Evolutionary conservation across 2,329 filamentous ascomycete genomes (phyloP).

Genomic region (Atkinsonella hypoxylon): DNA sequence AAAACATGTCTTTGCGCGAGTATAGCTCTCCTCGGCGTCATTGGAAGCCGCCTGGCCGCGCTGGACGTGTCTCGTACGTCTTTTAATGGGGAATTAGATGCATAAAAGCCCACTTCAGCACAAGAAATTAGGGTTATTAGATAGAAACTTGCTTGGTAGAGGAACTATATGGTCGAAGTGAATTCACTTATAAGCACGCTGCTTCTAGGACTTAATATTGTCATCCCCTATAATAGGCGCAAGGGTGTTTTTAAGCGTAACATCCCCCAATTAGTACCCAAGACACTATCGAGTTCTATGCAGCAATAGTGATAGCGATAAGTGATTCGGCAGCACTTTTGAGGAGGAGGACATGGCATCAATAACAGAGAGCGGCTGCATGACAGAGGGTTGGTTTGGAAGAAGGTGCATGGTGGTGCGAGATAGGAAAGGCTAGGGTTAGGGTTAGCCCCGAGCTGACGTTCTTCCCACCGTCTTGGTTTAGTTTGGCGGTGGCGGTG

Average conservation of each 20-base stretch:
- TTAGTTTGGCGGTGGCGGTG: too few species aligned
- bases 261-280: not conserved
- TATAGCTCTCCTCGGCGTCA: slow-evolving; percentile 40
- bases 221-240: not conserved
- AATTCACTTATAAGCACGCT: not conserved
- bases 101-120: not conserved
- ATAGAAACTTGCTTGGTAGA: too few species aligned
- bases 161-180: too few species aligned
- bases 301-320: not conserved
- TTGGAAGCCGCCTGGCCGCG: not conserved
- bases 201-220: not conserved
- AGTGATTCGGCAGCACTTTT: not conserved
- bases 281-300: not conserved
- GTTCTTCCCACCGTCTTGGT: too few species aligned
- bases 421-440: too few species aligned
- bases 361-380: not conserved
- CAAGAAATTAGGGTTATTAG: too few species aligned
- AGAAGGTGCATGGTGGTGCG: too few species aligned
- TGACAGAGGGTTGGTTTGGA: not conserved
- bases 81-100: not conserved
- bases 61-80: not conserved
- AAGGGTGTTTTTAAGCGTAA: not conserved
- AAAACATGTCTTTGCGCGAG: slow-evolving; percentile 66
- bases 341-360: not conserved
- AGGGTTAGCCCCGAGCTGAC: too few species aligned